Evolutionary conservation across 345 rosid species (phyloP), one percentile per base, ranked within the genome.

Genomic region (Camelina neglecta): DNA sequence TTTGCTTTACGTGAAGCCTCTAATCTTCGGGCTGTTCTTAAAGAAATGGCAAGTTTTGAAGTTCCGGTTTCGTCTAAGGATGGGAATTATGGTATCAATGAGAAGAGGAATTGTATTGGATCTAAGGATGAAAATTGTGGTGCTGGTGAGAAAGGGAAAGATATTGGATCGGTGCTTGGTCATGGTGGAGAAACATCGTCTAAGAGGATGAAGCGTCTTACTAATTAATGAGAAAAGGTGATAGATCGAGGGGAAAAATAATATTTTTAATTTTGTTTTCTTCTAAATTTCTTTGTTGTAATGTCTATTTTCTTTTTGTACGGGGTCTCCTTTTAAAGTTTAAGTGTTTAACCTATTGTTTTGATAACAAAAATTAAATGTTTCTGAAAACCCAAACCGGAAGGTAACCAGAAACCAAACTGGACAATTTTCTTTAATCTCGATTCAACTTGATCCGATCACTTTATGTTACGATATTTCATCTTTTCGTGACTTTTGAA

Each of bases 91-190:
- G 1, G 54, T 69, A 53, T 42, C n/a, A 18, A 20, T 67, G 41
- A 41, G 29, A 69, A 69, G 55, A 56, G 73, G 44, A 69, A 42
- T 50, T 8, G 11, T 36, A 36, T 8, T 36, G 11, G 36, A 33
- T 23, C 29, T 3, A 24, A 8, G 11, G 53, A 55, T 55, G 53
- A 16, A 10, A 26, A 26, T 55, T n/a, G 16, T 55, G 2, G 29
- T 69, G 62, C 26, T 23, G 51, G 53, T 67, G 38, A 39, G 26
- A 69, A 69, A 29, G 41, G 63, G 29, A 69, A 56, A 67, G 58
- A 11, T 16, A 9, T 49, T 39, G 42, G 11, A 39, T 39, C 4
- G 12, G 36, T 51, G 4, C 9, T 51, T 38, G 36, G 50, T 54
- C 36, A 68, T 67, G 60, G 60, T 24, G 61, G 24, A 23, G 72